Evolutionary conservation across 257 asterid genomes (phyloP), one percentile per base, ranked within the genome.

Genomic region (Solanum okadae): DNA sequence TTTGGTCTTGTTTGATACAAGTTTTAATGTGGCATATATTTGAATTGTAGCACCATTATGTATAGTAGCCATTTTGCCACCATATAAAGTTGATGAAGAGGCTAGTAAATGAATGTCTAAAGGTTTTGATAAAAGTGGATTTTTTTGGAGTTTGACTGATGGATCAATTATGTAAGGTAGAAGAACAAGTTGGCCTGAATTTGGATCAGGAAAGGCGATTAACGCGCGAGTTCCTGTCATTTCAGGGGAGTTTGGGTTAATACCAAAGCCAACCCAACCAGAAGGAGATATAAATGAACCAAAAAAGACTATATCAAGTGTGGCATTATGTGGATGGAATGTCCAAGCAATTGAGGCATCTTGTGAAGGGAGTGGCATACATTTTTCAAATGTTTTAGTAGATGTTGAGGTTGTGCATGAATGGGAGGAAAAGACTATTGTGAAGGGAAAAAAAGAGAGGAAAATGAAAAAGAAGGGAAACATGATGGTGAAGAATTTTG

Each of bases 181-280:
- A 7, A 97, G 93, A 68, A 97, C 98, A 6, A 97, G 75, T 77
- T 95, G 98, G 14, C 99, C 99, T 5, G 98, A 95, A 85, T 94
- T 95, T 6, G 98, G 98, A 77, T 97, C 99, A 0, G 98, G 98
- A 83, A 95, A 97, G 10, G 98, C 96, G 38, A 96, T 92, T 3
- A 97, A 61, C 8, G 98, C 95, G 0, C 98, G 94, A 1, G 99
- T 88, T 1, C 99, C 99, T 1, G 98, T 94, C 99, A 97, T 97
- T 83, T 95, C 98, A 4, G 98, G 93, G 0, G 99, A 91, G 12
- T 90, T 94, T 0, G 98, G 98, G 91, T 97, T 96, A 49, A 95
- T 93, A 2, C 99, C 99, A 92, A 94, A 94, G 29, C 98, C 99
- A 72, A 97, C 98, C 99, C 99, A 97, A 6, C 99, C 99, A 11